Conservation (phyloP, 148 eudicot species). For the Spergularia bocconei region DNA sequence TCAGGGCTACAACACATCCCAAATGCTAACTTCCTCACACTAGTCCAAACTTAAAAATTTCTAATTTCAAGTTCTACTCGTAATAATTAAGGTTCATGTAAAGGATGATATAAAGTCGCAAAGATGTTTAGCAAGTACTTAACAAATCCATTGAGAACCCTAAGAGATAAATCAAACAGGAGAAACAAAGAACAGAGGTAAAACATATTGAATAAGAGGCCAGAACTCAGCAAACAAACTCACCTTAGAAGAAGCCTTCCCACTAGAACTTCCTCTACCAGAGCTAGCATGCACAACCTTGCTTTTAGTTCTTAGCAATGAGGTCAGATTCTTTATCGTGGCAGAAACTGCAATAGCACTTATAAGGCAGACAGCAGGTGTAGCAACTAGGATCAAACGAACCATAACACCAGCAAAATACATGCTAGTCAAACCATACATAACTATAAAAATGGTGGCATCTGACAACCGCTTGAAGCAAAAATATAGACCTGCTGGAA, state of each 20-base stretch:
- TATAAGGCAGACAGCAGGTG: constrained; percentile 95
- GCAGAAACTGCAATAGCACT: constrained; percentile 98
- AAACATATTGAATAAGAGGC: background rate
- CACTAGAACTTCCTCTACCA: constrained; percentile 57
- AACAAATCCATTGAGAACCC: background rate
- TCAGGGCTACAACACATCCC: background rate
- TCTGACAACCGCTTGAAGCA: constrained; percentile 96
- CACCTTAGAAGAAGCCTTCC: constrained; percentile 90
- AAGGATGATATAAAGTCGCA: background rate
- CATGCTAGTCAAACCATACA: constrained; percentile 99
- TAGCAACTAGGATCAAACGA: constrained; percentile 93
- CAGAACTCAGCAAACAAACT: constrained; percentile 9
- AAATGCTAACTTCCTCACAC: background rate
- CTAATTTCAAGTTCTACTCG: too few relatives aligned
- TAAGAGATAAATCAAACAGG: constrained; percentile 8
- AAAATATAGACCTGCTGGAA: constrained; percentile 95
- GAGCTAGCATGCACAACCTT: constrained; percentile 50
- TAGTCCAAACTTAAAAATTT: background rate
- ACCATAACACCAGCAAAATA: constrained; percentile 99
- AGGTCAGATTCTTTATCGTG: constrained; percentile 83
- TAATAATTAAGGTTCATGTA: background rate
- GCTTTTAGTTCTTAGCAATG: constrained; percentile 57
- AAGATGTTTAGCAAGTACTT: background rate
- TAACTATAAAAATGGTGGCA: constrained; percentile 91
- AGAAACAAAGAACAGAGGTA: background rate